These are phyloP conservation scores for Nymphaea thermarum DNA, from an alignment of 164 flowering plant genomes.

Conservation along the genomic window DNA sequence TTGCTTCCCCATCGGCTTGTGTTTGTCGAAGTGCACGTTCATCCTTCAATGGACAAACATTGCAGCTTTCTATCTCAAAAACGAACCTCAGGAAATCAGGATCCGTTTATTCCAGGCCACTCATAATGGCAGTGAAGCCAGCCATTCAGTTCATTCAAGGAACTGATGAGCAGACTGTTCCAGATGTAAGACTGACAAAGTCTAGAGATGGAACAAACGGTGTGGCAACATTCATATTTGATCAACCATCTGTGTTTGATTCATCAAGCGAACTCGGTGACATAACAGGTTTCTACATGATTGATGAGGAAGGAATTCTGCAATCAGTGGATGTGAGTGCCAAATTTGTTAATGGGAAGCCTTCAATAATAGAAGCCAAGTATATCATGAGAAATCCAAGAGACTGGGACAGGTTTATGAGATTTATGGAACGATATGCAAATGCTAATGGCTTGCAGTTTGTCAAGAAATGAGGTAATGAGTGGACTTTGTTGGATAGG, in stretches of 20 bases:
- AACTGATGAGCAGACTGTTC: slow-evolving; percentile 76
- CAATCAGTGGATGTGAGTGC: slow-evolving; percentile 87
- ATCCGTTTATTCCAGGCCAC: slow-evolving; percentile 11
- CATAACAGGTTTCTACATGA: slow-evolving; percentile 94
- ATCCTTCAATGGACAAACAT: slow-evolving; percentile 45
- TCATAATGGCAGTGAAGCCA: slow-evolving; percentile 67
- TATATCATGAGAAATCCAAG: slow-evolving; percentile 71
- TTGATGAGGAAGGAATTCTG: slow-evolving; percentile 91
- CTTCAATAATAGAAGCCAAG: slow-evolving; percentile 81
- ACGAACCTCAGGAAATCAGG: slow-evolving; percentile 9
- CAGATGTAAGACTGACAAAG: slow-evolving; percentile 81
- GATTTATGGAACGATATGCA: slow-evolving; percentile 97
- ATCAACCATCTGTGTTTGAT: slow-evolving; percentile 88
- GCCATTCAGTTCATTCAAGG: slow-evolving; percentile 95
- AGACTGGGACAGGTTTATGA: slow-evolving; percentile 98
- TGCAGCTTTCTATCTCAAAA: slow-evolving; percentile 21
- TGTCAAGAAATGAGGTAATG: slow-evolving; percentile 49
- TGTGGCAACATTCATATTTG: slow-evolving; percentile 72
- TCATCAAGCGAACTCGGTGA: slow-evolving; percentile 83
- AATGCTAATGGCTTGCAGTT: slow-evolving; percentile 82
- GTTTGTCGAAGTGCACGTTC: slow-evolving; percentile 31
- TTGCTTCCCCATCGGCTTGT: slow-evolving; percentile 1
- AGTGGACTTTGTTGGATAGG: neutral
- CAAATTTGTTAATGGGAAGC: slow-evolving; percentile 81
- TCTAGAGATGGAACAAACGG: slow-evolving; percentile 95